These are phyloP conservation scores for Hygrophoropsis aurantiaca DNA, from an alignment of 768 basidiomycete genomes.

Conservation along the genomic window DNA sequence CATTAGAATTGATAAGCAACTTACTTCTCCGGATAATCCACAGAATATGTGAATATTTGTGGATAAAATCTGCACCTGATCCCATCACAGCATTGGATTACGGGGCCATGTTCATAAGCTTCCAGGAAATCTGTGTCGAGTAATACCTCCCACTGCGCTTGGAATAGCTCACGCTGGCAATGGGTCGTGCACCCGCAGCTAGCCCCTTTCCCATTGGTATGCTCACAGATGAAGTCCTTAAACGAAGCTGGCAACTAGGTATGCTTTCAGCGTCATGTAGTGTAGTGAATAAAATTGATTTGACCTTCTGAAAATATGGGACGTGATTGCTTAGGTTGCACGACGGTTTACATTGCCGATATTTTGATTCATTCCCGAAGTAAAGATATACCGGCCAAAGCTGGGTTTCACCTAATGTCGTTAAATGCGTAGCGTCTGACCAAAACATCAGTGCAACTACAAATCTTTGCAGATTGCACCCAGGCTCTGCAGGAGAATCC, in stretches of 20 bases:
- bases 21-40: constrained; percentile 15
- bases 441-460: constrained; percentile 28
- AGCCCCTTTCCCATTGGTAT: constrained; percentile 1
- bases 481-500: constrained; percentile 15
- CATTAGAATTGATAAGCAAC: background rate
- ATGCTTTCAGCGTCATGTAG: background rate
- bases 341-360: constrained; percentile 13
- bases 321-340: constrained; percentile 8
- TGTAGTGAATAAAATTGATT: no score
- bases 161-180: constrained; percentile 7
- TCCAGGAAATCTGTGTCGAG: constrained; percentile 7
- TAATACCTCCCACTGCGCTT: constrained; percentile 3
- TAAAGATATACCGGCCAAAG: constrained; percentile 26
- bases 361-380: constrained; percentile 26
- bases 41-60: constrained; percentile 11
- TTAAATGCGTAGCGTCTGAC: constrained; percentile 31
- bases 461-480: constrained; percentile 13
- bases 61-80: constrained; percentile 7
- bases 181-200: background rate
- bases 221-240: constrained; percentile 7
- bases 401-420: constrained; percentile 26
- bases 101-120: constrained; percentile 8
- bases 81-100: constrained; percentile 8
- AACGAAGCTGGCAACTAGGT: constrained; percentile 5
- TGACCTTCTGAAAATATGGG: constrained; percentile 11